These are phyloP conservation scores for Elsinoe batatas DNA, from an alignment of 2,329 filamentous ascomycete genomes.

Conservation along the genomic window DNA sequence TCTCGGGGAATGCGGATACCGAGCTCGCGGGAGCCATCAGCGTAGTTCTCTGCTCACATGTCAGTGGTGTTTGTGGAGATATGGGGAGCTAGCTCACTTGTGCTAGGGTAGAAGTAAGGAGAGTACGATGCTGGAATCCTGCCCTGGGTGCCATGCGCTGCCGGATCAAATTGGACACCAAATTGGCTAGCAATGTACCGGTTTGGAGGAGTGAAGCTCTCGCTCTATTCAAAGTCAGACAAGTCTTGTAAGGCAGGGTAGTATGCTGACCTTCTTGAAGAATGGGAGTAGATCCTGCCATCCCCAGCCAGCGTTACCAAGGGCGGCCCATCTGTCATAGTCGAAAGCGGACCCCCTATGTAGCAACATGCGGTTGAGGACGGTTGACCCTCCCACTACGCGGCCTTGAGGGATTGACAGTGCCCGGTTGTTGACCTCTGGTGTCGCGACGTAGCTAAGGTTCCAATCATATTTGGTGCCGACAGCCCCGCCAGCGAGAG, in stretches of 20 bases:
- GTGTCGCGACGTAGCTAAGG: slow-evolving; percentile 21
- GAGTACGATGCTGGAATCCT: slow-evolving; percentile 4
- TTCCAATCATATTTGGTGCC: slow-evolving; percentile 25
- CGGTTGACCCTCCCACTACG: slow-evolving; percentile 27
- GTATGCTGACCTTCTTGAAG: slow-evolving; percentile 27
- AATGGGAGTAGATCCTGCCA: slow-evolving; percentile 40
- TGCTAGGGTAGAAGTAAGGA: not conserved
- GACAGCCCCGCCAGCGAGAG: slow-evolving; percentile 22
- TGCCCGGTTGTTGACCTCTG: slow-evolving; percentile 20
- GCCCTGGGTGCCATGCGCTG: slow-evolving; percentile 30
- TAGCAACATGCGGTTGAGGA: slow-evolving; percentile 28
- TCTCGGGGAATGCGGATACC: slow-evolving; percentile 30
- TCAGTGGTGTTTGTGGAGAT: not conserved
- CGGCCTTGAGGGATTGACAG: slow-evolving; percentile 22
- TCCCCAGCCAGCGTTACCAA: slow-evolving; percentile 51
- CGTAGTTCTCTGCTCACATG: not conserved
- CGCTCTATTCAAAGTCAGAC: slow-evolving; percentile 28
- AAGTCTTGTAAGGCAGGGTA: slow-evolving; percentile 25
- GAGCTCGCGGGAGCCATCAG: slow-evolving; percentile 1
- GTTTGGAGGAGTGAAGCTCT: slow-evolving; percentile 25
- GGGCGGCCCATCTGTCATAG: slow-evolving; percentile 43
- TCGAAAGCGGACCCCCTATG: slow-evolving; percentile 30
- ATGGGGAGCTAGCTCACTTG: not conserved
- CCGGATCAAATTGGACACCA: slow-evolving; percentile 27
- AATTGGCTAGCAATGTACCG: slow-evolving; percentile 25